These are phyloP conservation scores for Erysimum cheiranthoides DNA, from an alignment of 345 rosid genomes.

Conservation along the genomic window DNA sequence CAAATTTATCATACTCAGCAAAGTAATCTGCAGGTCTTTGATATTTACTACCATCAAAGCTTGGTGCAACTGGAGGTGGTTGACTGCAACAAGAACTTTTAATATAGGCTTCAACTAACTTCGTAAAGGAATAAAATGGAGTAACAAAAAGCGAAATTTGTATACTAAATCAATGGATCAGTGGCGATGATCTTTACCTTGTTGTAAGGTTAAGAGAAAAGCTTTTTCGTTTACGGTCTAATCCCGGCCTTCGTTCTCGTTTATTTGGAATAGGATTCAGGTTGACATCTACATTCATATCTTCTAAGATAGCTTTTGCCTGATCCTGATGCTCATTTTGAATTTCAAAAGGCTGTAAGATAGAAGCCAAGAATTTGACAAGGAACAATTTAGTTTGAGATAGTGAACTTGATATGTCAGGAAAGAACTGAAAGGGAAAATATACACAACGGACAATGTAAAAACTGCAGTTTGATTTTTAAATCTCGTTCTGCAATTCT, in stretches of 20 bases:
- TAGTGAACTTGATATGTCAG: background rate
- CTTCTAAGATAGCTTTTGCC: constrained; percentile 56
- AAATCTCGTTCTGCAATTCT: background rate
- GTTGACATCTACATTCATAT: constrained; percentile 32
- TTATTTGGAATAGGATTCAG: constrained; percentile 49
- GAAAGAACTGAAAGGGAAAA: background rate
- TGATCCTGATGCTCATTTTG: constrained; percentile 60
- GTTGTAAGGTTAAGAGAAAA: constrained; percentile 71
- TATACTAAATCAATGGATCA: background rate
- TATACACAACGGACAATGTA: background rate
- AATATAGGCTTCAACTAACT: constrained; percentile 14
- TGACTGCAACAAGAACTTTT: constrained; percentile 54
- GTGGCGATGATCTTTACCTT: constrained; percentile 51
- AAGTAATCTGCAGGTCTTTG: constrained; percentile 75
- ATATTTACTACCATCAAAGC: constrained; percentile 62
- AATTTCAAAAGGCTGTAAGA: constrained; percentile 58
- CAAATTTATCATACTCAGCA: constrained; percentile 61
- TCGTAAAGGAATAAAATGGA: constrained; percentile 9
- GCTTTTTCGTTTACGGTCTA: constrained; percentile 66
- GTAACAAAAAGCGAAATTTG: constrained; percentile 8
- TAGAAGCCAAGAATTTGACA: constrained; percentile 12
- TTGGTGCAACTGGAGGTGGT: constrained; percentile 53
- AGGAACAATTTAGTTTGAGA: constrained; percentile 21
- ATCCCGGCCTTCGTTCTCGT: constrained; percentile 69
- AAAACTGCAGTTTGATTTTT: background rate